These are phyloP conservation scores for Mucor ambiguus DNA, from an alignment of 371 early-diverging fungal genomes.

Conservation along the genomic window DNA sequence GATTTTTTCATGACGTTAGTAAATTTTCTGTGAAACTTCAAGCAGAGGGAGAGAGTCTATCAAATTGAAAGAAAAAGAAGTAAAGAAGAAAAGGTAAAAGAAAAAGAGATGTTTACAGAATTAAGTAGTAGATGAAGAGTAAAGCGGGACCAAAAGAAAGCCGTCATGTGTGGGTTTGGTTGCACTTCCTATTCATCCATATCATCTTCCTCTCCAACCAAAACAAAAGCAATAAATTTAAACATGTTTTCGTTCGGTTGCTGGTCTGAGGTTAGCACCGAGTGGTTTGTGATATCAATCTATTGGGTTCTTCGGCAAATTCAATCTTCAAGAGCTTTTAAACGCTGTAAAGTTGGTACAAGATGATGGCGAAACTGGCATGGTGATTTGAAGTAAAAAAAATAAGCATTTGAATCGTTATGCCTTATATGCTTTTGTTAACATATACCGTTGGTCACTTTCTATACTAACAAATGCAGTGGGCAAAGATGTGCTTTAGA, in stretches of 20 bases:
- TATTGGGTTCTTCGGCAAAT: not conserved
- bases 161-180: constrained; percentile 22
- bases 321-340: not conserved
- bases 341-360: not conserved
- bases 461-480: constrained; percentile 18
- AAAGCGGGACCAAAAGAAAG: constrained; percentile 15
- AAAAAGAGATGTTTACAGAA: not conserved
- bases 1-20: constrained; percentile 25
- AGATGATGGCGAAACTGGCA: not conserved
- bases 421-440: constrained; percentile 10
- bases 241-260: not conserved
- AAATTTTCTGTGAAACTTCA: constrained; percentile 16
- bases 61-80: not conserved
- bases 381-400: not conserved
- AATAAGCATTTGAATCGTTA: not conserved
- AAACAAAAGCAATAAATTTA: not conserved
- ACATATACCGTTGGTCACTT: constrained; percentile 5
- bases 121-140: not conserved
- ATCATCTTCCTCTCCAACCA: not conserved
- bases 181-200: not conserved
- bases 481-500: not conserved
- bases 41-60: not conserved
- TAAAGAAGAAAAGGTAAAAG: not conserved
- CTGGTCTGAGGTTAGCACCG: constrained; percentile 34
- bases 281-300: not conserved